phyloP scores from a whole-genome alignment of 129 eudicot species.

The Dittrichia graveolens region DNA sequence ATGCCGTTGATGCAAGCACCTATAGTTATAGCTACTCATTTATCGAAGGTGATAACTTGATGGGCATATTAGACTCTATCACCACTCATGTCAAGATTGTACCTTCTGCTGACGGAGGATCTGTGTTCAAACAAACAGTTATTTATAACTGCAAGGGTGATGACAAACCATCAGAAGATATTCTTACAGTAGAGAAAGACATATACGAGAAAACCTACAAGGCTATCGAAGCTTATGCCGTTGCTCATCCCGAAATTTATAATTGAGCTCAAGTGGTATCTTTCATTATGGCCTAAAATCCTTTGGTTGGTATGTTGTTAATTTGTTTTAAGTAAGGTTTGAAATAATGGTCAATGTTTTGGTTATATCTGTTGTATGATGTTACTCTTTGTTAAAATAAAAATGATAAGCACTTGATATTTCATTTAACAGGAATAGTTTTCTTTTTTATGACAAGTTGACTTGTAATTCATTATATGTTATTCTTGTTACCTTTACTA shows the following conservation, averaged over 20 bases:
- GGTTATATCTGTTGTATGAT: no score
- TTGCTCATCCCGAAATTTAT: not conserved
- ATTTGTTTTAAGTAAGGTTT: no score
- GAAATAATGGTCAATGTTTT: no score
- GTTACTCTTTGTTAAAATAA: no score
- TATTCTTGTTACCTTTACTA: no score
- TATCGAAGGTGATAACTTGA: conserved; percentile 25
- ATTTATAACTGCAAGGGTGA: conserved; percentile 9
- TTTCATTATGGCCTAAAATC: not conserved
- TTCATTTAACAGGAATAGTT: no score
- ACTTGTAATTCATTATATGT: no score
- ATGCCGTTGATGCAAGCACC: conserved; percentile 17
- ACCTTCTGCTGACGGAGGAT: conserved; percentile 26
- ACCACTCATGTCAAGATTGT: conserved; percentile 8
- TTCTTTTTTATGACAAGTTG: no score
- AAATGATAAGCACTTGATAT: no score
- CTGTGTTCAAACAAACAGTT: conserved; percentile 20
- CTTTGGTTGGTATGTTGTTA: no score
- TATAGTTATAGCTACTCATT: conserved; percentile 8
- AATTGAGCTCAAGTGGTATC: not conserved
- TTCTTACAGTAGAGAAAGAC: conserved; percentile 6
- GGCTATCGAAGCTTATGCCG: conserved; percentile 3
- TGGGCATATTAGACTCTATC: conserved; percentile 28
- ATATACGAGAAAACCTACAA: not conserved
- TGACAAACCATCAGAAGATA: not conserved